Percentiles rank a stretch among this genome's conserved stretches.
These are phyloP conservation scores for Nematodospora anomalae DNA, from an alignment of 1,139 yeast species.

Conservation along the genomic window DNA sequence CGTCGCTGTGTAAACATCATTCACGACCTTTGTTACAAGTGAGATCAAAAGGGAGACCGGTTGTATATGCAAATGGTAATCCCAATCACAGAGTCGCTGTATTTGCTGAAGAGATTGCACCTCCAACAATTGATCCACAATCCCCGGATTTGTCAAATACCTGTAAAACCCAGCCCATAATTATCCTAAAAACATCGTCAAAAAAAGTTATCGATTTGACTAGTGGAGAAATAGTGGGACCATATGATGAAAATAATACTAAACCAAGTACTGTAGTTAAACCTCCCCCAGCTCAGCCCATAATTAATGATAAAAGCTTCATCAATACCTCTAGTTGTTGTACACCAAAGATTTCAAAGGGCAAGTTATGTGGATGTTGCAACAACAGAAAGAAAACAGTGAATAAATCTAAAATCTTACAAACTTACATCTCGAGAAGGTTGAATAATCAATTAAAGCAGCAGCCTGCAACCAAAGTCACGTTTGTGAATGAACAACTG, in stretches of 20 bases:
- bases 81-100: conserved; percentile 57
- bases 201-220: conserved; percentile 52
- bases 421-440: conserved; percentile 32
- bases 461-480: conserved; percentile 1
- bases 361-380: conserved; percentile 23
- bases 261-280: conserved; percentile 14
- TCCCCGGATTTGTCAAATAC: conserved; percentile 6
- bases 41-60: conserved; percentile 85
- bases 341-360: conserved; percentile 17
- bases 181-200: conserved; percentile 47
- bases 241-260: conserved; percentile 28
- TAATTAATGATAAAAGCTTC: conserved; percentile 35
- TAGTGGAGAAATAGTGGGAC: conserved; percentile 46
- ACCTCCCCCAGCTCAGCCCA: conserved; percentile 22
- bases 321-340: conserved; percentile 39
- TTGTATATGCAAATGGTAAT: conserved; percentile 45
- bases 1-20: conserved; percentile 82
- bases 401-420: conserved; percentile 39
- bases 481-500: conserved; percentile 4
- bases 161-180: conserved; percentile 31
- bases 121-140: conserved; percentile 9
- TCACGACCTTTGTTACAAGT: conserved; percentile 80
- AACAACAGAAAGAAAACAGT: conserved; percentile 24
- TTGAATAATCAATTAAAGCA: conserved; percentile 6
- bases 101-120: conserved; percentile 49